These are phyloP conservation scores for Xylaria sp. DNA, from an alignment of 2,329 filamentous ascomycete genomes.

Conservation along the genomic window DNA sequence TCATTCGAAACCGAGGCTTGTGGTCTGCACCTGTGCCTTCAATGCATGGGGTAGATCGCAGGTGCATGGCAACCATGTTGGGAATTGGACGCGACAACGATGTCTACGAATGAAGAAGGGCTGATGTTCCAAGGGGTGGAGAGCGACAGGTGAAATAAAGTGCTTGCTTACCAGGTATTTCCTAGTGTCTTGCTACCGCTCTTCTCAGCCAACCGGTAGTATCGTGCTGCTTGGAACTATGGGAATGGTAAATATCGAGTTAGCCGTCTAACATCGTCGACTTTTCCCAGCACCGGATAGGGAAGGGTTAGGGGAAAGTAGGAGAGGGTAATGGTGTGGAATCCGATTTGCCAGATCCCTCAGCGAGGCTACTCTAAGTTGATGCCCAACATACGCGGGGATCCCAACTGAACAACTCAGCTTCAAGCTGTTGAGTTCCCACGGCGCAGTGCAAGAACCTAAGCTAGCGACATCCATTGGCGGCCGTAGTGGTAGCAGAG, in stretches of 20 bases:
- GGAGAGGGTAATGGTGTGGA: slow-evolving; percentile 29
- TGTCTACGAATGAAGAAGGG: slow-evolving; percentile 29
- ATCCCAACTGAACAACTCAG: slow-evolving; percentile 41
- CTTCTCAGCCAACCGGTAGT: slow-evolving; percentile 90
- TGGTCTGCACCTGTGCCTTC: slow-evolving; percentile 40
- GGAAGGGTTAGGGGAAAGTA: slow-evolving; percentile 24
- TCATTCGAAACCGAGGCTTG: slow-evolving; percentile 41
- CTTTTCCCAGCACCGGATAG: slow-evolving; percentile 24
- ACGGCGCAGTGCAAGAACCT: slow-evolving; percentile 19
- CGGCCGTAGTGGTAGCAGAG: slow-evolving; percentile 33
- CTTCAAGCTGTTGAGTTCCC: slow-evolving; percentile 29
- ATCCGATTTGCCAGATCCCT: slow-evolving; percentile 47
- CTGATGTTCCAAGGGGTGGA: slow-evolving; percentile 20
- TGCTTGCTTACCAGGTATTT: slow-evolving; percentile 85
- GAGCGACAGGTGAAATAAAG: slow-evolving; percentile 35
- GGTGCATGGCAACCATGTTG: slow-evolving; percentile 32
- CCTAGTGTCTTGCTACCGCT: slow-evolving; percentile 90
- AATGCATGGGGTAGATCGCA: slow-evolving; percentile 43
- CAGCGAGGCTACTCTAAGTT: slow-evolving; percentile 49
- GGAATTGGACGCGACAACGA: slow-evolving; percentile 26
- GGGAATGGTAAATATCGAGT: slow-evolving; percentile 66
- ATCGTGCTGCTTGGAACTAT: slow-evolving; percentile 85
- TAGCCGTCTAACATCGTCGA: slow-evolving; percentile 60
- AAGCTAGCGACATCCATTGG: slow-evolving; percentile 26
- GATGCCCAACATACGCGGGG: slow-evolving; percentile 53